phyloP scores from a whole-genome alignment of 176 grass and related monocot genomes.

The Paspalum notatum region DNA sequence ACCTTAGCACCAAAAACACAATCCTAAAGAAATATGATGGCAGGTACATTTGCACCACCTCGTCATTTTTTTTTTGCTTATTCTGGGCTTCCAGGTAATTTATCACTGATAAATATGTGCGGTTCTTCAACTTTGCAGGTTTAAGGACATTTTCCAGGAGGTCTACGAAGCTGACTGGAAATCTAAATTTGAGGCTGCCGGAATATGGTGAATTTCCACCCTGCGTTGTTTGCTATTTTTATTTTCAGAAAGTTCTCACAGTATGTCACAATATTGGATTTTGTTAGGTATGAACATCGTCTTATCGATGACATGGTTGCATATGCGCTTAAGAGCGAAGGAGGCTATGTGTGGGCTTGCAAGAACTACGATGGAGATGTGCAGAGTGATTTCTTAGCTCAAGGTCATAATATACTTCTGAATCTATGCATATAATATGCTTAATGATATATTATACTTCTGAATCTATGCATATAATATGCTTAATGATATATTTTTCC shows the following conservation, averaged over 20 bases:
- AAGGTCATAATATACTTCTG: conserved; percentile 59
- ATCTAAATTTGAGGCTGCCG: conserved; percentile 82
- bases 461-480: conserved; percentile 19
- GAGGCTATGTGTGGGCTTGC: conserved; percentile 96
- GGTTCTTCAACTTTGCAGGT: conserved; percentile 60
- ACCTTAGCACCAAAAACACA: conserved; percentile 99
- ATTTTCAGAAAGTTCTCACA: neutral
- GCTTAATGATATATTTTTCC: conserved; percentile 9
- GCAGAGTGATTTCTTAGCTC: conserved; percentile 97
- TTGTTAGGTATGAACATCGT: conserved; percentile 87
- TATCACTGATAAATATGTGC: neutral
- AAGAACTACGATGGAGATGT: conserved; percentile 99
- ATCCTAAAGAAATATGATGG: conserved; percentile 99
- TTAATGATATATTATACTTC: conserved; percentile 20
- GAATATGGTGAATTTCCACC: conserved; percentile 70
- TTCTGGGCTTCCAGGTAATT: no score
- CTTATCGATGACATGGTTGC: conserved; percentile 99
- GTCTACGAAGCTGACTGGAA: conserved; percentile 95
- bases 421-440: conserved; percentile 20
- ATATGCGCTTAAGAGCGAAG: conserved; percentile 95
- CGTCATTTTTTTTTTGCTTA: no score
- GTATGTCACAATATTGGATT: conserved; percentile 28
- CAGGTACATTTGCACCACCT: conserved; percentile 45
- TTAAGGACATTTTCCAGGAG: conserved; percentile 99
- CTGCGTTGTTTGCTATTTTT: conserved; percentile 13